phyloP scores from a whole-genome alignment of 352 stramenopile genomes.

The Globisporangium cederbergense region DNA sequence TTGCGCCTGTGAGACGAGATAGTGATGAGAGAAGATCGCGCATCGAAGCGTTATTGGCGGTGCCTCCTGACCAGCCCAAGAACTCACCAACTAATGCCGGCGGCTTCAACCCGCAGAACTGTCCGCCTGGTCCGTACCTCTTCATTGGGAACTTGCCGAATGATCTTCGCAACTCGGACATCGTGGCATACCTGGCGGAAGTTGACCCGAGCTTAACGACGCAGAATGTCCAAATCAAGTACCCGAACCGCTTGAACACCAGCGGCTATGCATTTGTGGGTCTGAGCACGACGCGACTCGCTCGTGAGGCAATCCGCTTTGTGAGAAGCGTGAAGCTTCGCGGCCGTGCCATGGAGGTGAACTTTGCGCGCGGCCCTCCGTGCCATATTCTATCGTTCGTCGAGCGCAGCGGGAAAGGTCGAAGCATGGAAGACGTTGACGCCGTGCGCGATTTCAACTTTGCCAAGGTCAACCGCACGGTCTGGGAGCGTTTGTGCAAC shows the following conservation, averaged over 20 bases:
- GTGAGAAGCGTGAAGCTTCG: slow-evolving; percentile 35
- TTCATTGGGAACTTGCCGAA: slow-evolving; percentile 66
- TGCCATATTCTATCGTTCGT: slow-evolving; percentile 68
- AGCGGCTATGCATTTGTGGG: slow-evolving; percentile 65
- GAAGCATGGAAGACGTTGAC: slow-evolving; percentile 31
- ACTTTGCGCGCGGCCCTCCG: slow-evolving; percentile 68
- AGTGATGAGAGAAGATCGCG: slow-evolving; percentile 18
- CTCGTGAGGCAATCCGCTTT: slow-evolving; percentile 52
- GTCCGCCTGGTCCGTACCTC: slow-evolving; percentile 63
- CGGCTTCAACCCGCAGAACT: slow-evolving; percentile 29
- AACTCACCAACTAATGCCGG: slow-evolving; percentile 6
- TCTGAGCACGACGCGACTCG: slow-evolving; percentile 45
- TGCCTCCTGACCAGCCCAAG: slow-evolving; percentile 9
- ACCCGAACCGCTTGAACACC: slow-evolving; percentile 26
- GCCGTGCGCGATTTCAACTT: slow-evolving; percentile 49
- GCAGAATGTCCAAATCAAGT: slow-evolving; percentile 60
- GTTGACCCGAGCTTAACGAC: slow-evolving; percentile 45
- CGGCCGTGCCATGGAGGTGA: slow-evolving; percentile 41
- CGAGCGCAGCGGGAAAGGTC: slow-evolving; percentile 33
- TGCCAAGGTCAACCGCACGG: slow-evolving; percentile 27
- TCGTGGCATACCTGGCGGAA: slow-evolving; percentile 47
- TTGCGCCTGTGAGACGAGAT: neutral
- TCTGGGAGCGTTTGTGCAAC: slow-evolving; percentile 50
- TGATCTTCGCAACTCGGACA: slow-evolving; percentile 33
- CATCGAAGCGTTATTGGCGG: slow-evolving; percentile 1